phyloP scores from a whole-genome alignment of 1,139 yeast species.

The Hyphopichia khmerensis region DNA sequence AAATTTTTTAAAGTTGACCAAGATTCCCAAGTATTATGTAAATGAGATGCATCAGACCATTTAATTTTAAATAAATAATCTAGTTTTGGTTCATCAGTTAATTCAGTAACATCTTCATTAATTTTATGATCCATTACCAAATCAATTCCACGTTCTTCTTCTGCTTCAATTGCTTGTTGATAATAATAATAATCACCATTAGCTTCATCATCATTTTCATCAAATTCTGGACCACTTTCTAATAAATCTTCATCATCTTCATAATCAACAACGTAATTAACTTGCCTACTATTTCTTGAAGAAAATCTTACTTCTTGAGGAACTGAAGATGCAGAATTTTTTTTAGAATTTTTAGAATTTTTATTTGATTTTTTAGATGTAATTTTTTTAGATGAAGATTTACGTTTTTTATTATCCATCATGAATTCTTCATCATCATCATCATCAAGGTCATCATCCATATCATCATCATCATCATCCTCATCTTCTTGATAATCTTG shows the following conservation, averaged over 20 bases:
- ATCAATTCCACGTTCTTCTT: slow-evolving; percentile 49
- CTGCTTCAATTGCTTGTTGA: slow-evolving; percentile 30
- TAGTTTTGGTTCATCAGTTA: slow-evolving; percentile 54
- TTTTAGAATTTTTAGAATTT: slow-evolving; percentile 14
- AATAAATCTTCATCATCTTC: slow-evolving; percentile 67
- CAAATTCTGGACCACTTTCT: slow-evolving; percentile 53
- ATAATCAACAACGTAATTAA: slow-evolving; percentile 75
- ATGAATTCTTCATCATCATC: slow-evolving; percentile 34
- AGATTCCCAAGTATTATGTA: slow-evolving; percentile 94
- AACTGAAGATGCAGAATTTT: slow-evolving; percentile 11
- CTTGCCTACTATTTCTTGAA: slow-evolving; percentile 65
- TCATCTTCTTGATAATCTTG: slow-evolving; percentile 23
- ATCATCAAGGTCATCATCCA: slow-evolving; percentile 27
- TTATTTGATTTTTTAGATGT: slow-evolving; percentile 9
- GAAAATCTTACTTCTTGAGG: slow-evolving; percentile 67
- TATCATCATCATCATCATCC: slow-evolving; percentile 25
- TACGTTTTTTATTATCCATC: slow-evolving; percentile 17
- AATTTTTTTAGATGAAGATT: slow-evolving; percentile 11
- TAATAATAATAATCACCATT: slow-evolving; percentile 41
- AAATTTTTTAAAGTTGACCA: slow-evolving; percentile 54
- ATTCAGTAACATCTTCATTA: slow-evolving; percentile 34
- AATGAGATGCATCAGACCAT: slow-evolving; percentile 86
- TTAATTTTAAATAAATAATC: slow-evolving; percentile 70
- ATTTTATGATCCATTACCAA: slow-evolving; percentile 54
- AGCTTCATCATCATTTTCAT: slow-evolving; percentile 27